phyloP scores from a whole-genome alignment of 768 basidiomycete species.

The Boletellus ananiceps region DNA sequence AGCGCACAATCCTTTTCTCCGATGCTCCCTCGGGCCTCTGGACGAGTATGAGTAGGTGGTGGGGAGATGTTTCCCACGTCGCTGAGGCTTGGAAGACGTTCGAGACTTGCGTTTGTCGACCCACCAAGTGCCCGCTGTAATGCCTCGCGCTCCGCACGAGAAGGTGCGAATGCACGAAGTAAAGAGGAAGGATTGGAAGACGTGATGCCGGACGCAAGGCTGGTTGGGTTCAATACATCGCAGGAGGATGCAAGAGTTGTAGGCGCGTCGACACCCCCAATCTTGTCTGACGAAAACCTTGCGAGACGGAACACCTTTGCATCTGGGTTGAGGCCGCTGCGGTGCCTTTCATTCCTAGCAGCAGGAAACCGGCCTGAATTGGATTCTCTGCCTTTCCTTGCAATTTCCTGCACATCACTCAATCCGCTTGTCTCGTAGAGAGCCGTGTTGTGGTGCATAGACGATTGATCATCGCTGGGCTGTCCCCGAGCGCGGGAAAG shows the following conservation, averaged over 20 bases:
- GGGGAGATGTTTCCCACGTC: conserved; percentile 70
- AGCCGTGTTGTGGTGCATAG: conserved; percentile 29
- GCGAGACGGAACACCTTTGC: conserved; percentile 76
- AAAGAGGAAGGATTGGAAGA: conserved; percentile 46
- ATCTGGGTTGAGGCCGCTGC: conserved; percentile 76
- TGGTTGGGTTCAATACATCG: conserved; percentile 60
- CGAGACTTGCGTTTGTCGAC: conserved; percentile 69
- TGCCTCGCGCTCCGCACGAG: conserved; percentile 81
- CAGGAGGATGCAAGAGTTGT: conserved; percentile 27
- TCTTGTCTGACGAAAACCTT: conserved; percentile 18
- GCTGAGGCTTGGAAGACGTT: conserved; percentile 72
- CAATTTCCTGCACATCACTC: conserved; percentile 12
- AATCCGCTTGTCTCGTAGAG: conserved; percentile 30
- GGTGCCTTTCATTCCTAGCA: conserved; percentile 44
- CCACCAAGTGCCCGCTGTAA: conserved; percentile 75
- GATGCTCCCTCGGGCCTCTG: conserved; percentile 23
- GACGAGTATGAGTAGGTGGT: conserved; percentile 56
- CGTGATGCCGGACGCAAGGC: conserved; percentile 37
- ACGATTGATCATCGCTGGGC: conserved; percentile 16
- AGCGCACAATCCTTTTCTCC: conserved; percentile 34
- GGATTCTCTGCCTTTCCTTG: conserved; percentile 18
- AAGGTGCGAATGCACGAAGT: conserved; percentile 83
- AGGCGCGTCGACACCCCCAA: conserved; percentile 10
- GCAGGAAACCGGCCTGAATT: conserved; percentile 46
- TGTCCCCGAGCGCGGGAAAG: conserved; percentile 27